Evolutionary conservation across 2,329 filamentous ascomycete species (phyloP).

Genomic region (Diaporthe destruens): DNA sequence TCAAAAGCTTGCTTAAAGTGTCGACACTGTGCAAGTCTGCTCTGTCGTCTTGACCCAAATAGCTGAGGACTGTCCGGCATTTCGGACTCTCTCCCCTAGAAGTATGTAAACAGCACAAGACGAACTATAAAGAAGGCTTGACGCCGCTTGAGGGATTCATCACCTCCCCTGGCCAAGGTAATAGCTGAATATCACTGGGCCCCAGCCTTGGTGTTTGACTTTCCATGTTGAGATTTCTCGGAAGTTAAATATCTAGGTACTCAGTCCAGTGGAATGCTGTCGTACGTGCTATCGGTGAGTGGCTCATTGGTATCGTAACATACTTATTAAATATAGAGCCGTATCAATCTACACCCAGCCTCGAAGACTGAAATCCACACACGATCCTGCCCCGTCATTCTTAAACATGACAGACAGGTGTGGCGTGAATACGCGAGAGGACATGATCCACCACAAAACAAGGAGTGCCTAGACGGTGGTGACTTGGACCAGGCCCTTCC

Average conservation of each 20-base stretch:
- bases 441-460: too few species aligned
- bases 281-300: background rate
- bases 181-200: too few species aligned
- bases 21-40: background rate
- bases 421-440: background rate
- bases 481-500: background rate
- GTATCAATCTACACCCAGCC: background rate
- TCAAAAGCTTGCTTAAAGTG: slow-evolving; percentile 1
- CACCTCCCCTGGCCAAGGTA: background rate
- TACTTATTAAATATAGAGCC: too few species aligned
- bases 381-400: background rate
- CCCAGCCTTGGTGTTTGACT: background rate
- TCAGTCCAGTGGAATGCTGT: too few species aligned
- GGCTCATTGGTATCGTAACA: rapidly evolving
- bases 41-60: slow-evolving; percentile 10
- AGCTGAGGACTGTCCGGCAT: background rate
- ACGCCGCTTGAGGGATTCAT: background rate
- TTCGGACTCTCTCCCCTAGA: background rate
- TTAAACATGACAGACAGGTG: background rate
- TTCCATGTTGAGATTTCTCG: background rate
- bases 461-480: background rate
- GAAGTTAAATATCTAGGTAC: background rate
- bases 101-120: background rate
- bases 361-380: background rate
- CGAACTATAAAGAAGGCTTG: slow-evolving; percentile 6